phyloP scores from a whole-genome alignment of 2,329 filamentous ascomycete genomes.

The Ascochyta rabiei region DNA sequence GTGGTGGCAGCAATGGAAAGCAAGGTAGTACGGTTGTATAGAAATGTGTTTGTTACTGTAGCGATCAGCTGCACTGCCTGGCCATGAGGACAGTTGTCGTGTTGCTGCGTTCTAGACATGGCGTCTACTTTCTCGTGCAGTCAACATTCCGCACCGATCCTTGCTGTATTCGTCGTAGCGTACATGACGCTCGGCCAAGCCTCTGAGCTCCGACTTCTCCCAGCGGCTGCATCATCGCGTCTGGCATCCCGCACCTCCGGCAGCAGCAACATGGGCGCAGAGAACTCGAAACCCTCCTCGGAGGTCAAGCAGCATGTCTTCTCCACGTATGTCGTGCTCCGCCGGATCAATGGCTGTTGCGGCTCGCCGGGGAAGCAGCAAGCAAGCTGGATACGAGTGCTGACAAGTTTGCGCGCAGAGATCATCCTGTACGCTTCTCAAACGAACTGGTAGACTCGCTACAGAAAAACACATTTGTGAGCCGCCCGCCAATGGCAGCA shows the following conservation, averaged over 20 bases:
- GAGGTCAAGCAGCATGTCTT: constrained; percentile 65
- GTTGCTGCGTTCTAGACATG: constrained; percentile 23
- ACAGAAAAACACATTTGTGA: constrained; percentile 84
- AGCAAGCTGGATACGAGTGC: constrained; percentile 16
- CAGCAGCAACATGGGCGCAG: constrained; percentile 62
- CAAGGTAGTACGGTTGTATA: neutral
- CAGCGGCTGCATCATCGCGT: constrained; percentile 37
- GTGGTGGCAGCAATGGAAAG: no score
- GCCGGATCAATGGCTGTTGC: constrained; percentile 29
- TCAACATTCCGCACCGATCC: constrained; percentile 27
- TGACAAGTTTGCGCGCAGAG: constrained; percentile 54
- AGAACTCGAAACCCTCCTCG: constrained; percentile 65
- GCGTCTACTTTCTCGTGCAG: constrained; percentile 23
- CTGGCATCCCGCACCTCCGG: constrained; percentile 26
- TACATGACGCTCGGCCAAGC: constrained; percentile 31
- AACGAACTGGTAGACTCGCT: constrained; percentile 81
- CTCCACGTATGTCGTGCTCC: constrained; percentile 57
- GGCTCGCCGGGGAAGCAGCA: neutral
- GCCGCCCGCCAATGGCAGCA: constrained; percentile 1
- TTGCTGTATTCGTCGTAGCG: constrained; percentile 26
- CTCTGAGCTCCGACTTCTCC: constrained; percentile 37
- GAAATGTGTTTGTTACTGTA: neutral
- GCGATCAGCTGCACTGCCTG: neutral
- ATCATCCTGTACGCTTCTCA: constrained; percentile 73
- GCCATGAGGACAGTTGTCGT: constrained; percentile 12